Percentiles rank a stretch among this genome's conserved stretches.
Conservation (phyloP, 441 rosid genomes). For the Bocquillonia castaneifolia region DNA sequence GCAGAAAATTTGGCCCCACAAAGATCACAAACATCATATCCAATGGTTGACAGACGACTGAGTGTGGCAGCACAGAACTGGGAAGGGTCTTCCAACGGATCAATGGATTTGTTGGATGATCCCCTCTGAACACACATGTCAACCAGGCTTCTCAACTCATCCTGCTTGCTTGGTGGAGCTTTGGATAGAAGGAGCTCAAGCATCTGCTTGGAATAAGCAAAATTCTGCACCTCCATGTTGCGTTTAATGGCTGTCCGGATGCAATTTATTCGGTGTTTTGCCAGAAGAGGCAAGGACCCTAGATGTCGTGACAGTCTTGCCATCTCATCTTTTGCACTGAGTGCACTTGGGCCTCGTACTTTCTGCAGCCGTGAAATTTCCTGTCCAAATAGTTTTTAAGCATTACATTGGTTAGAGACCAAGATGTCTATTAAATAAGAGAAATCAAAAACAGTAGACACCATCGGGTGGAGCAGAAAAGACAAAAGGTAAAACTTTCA, state of each 20-base stretch:
- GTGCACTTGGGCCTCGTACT: constrained; percentile 86
- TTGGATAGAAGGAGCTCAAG: constrained; percentile 88
- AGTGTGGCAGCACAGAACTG: constrained; percentile 95
- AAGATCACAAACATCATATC: constrained; percentile 92
- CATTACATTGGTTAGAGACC: neutral
- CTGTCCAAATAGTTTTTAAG: constrained; percentile 33
- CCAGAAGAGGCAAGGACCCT: constrained; percentile 82
- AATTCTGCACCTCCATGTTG: constrained; percentile 98
- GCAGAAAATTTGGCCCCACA: constrained; percentile 98
- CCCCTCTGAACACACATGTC: constrained; percentile 95
- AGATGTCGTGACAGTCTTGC: constrained; percentile 91
- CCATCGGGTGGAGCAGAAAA: neutral
- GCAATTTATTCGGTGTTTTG: constrained; percentile 94
- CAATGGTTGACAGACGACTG: constrained; percentile 91
- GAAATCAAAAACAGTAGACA: neutral
- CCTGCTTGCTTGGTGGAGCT: constrained; percentile 91
- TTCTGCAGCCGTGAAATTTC: constrained; percentile 85
- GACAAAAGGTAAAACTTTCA: neutral
- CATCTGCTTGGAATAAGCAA: constrained; percentile 89
- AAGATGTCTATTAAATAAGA: neutral
- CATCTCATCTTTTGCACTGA: constrained; percentile 98
- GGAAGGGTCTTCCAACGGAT: constrained; percentile 91
- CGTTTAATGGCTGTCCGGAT: constrained; percentile 90
- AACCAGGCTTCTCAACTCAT: constrained; percentile 74
- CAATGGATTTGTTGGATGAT: constrained; percentile 79